These are phyloP conservation scores for Starmerella tilneyi DNA, from an alignment of 805 yeast species.

Conservation along the genomic window DNA sequence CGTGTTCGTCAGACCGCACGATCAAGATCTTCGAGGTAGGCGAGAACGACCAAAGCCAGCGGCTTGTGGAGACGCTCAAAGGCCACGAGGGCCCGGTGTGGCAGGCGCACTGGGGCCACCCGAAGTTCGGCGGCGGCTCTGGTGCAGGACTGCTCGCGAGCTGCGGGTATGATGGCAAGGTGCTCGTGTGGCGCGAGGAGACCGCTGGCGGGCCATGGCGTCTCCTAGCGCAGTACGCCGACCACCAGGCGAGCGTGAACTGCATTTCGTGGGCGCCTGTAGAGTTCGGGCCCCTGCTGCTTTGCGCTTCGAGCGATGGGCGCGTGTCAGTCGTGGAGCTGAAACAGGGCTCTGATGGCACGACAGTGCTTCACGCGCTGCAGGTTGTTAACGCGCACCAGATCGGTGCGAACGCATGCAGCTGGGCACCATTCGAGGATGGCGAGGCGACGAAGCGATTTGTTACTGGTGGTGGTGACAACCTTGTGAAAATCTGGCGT, in stretches of 20 bases:
- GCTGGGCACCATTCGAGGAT: constrained; percentile 61
- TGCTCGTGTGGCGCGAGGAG: constrained; percentile 89
- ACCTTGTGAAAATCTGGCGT: constrained; percentile 84
- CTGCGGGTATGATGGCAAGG: constrained; percentile 91
- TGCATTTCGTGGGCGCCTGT: constrained; percentile 96
- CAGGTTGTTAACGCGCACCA: constrained; percentile 66
- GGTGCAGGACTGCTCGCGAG: constrained; percentile 62
- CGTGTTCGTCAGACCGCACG: constrained; percentile 93
- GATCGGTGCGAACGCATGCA: constrained; percentile 86
- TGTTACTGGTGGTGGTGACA: constrained; percentile 93
- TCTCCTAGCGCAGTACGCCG: constrained; percentile 72
- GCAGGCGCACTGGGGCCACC: constrained; percentile 99
- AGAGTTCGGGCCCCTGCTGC: constrained; percentile 83
- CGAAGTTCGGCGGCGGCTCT: constrained; percentile 70
- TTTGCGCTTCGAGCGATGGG: constrained; percentile 91
- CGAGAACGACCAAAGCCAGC: constrained; percentile 66
- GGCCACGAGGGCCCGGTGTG: constrained; percentile 98
- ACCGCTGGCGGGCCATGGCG: constrained; percentile 62
- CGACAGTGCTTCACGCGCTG: constrained; percentile 27
- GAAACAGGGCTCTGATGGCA: constrained; percentile 63
- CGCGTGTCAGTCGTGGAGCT: constrained; percentile 82
- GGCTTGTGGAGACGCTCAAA: constrained; percentile 67
- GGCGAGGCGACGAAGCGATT: constrained; percentile 48
- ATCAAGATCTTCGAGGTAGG: constrained; percentile 78
- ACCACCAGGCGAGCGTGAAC: constrained; percentile 89